Evolutionary conservation across 2,329 filamentous ascomycete genomes (phyloP).

Genomic region (Aureobasidium mangrovei): DNA sequence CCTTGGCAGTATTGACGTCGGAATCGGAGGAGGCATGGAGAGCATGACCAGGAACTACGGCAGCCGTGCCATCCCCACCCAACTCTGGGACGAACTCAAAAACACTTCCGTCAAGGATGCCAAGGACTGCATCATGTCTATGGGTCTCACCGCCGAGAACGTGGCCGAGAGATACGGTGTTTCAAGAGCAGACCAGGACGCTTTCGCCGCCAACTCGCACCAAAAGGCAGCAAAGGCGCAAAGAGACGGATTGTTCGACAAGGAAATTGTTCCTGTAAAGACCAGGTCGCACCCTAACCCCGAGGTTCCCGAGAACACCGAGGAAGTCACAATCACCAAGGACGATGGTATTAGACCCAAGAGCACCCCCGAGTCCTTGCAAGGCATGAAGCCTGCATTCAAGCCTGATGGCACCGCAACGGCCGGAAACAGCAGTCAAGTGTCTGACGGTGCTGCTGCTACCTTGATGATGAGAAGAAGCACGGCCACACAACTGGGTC

Average conservation of each 20-base stretch:
- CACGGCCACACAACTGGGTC: conserved; percentile 64
- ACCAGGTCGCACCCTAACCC: conserved; percentile 61
- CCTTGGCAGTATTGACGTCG: conserved; percentile 61
- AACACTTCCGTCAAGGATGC: conserved; percentile 59
- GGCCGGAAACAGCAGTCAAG: conserved; percentile 77
- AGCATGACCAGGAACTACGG: conserved; percentile 94
- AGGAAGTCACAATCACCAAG: conserved; percentile 57
- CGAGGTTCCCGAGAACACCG: conserved; percentile 39
- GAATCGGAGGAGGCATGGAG: conserved; percentile 86
- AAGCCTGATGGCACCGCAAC: conserved; percentile 65
- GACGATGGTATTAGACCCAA: conserved; percentile 76
- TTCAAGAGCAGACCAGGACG: conserved; percentile 68
- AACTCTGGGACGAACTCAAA: conserved; percentile 66
- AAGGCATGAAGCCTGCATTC: conserved; percentile 79
- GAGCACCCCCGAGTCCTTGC: conserved; percentile 60
- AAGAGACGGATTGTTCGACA: conserved; percentile 59
- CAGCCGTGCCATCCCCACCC: conserved; percentile 69
- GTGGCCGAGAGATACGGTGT: conserved; percentile 72
- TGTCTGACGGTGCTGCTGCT: conserved; percentile 81
- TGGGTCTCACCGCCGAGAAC: conserved; percentile 87
- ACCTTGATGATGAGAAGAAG: conserved; percentile 76
- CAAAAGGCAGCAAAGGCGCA: conserved; percentile 63
- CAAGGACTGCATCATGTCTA: conserved; percentile 83
- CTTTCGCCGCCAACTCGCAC: conserved; percentile 69
- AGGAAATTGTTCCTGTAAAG: conserved; percentile 71